A percentile compares a stretch with the other conserved stretches of the same genome.
Evolutionary conservation across 75 land plant genomes (phyloP).

Genomic region (Azolla pinnata): DNA sequence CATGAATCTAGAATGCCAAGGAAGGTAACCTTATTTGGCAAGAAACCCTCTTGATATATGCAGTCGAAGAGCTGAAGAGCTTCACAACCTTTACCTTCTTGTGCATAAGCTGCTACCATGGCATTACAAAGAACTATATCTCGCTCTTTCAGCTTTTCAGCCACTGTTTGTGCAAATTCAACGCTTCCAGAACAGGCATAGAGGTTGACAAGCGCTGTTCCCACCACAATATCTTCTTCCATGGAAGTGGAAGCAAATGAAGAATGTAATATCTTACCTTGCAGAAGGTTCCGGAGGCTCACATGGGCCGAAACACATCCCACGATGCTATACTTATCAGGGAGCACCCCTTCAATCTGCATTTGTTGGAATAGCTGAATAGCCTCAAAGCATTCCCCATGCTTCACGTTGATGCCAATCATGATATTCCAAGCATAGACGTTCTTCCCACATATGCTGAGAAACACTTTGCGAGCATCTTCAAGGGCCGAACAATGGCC

Average conservation of each 20-base stretch:
- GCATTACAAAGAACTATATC: background rate
- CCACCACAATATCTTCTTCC: conserved; percentile 1
- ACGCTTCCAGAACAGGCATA: background rate
- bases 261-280: conserved; percentile 5
- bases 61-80: conserved; percentile 7
- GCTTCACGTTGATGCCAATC: background rate
- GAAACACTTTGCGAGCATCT: conserved; percentile 3
- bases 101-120: conserved; percentile 4
- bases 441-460: background rate
- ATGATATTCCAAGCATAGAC: conserved; percentile 10
- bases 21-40: conserved; percentile 2
- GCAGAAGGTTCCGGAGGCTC: background rate
- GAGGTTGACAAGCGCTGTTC: conserved; percentile 3
- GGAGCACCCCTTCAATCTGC: background rate
- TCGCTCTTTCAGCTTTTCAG: background rate
- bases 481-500: conserved; percentile 1
- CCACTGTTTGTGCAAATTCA: background rate
- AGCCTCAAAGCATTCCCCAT: background rate
- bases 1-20: background rate
- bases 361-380: background rate
- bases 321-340: background rate
- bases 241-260: background rate
- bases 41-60: background rate
- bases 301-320: background rate
- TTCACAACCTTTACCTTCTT: background rate